Conservation (phyloP, 2,329 filamentous ascomycete genomes). For the Claviceps sp. region DNA sequence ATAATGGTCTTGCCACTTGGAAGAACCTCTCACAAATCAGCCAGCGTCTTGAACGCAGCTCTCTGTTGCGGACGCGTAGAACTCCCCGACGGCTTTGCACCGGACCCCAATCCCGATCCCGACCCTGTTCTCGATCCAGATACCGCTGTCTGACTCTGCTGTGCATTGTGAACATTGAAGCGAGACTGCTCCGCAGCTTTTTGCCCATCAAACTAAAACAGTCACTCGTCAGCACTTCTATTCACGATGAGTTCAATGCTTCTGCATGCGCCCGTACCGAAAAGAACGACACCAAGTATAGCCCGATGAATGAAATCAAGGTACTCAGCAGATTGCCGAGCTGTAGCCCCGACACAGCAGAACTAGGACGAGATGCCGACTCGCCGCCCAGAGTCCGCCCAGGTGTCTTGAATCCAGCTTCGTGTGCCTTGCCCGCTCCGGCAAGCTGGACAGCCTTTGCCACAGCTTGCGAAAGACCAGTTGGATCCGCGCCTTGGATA, state of each 20-base stretch:
- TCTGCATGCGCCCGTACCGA: constrained; percentile 32
- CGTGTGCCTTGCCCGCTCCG: constrained; percentile 27
- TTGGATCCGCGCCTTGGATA: constrained; percentile 68
- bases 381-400: constrained; percentile 44
- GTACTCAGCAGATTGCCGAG: constrained; percentile 33
- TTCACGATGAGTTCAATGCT: constrained; percentile 1
- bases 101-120: constrained; percentile 1
- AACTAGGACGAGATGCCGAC: constrained; percentile 8
- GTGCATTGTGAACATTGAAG: constrained; percentile 39
- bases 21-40: constrained; percentile 27
- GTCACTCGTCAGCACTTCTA: constrained; percentile 12
- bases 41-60: constrained; percentile 36
- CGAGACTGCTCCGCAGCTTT: constrained; percentile 44
- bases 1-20: too few species aligned
- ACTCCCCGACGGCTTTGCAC: constrained; percentile 9
- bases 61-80: constrained; percentile 17
- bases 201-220: constrained; percentile 43
- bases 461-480: constrained; percentile 62
- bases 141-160: constrained; percentile 1
- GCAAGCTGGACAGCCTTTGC: constrained; percentile 51
- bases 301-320: constrained; percentile 41
- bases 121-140: constrained; percentile 4
- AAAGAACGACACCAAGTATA: constrained; percentile 50
- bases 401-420: constrained; percentile 34
- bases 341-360: constrained; percentile 16